These are phyloP conservation scores for Erysiphe pulchra DNA, from an alignment of 2,329 filamentous ascomycete species.

Conservation along the genomic window DNA sequence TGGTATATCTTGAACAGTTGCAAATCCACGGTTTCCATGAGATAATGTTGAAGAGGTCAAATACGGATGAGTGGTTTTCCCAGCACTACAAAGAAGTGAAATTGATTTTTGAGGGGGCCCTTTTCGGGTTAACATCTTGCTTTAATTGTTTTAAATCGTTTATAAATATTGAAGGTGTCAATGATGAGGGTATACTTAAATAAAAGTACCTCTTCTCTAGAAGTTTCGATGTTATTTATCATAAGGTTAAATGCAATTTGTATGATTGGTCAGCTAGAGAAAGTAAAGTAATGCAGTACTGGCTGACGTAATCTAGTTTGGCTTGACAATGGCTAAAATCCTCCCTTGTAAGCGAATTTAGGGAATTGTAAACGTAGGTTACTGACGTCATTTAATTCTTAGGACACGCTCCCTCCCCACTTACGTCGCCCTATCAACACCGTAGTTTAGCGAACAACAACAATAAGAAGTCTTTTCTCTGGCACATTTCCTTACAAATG, in stretches of 20 bases:
- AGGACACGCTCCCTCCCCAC: too few species aligned
- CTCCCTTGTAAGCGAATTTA: too few species aligned
- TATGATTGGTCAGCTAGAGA: not conserved
- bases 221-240: too few species aligned
- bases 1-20: slow-evolving; percentile 50
- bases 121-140: not conserved
- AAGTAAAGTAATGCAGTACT: not conserved
- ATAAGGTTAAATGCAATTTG: not conserved
- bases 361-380: too few species aligned
- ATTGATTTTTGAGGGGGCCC: not conserved
- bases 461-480: too few species aligned
- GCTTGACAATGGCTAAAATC: too few species aligned
- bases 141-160: not conserved
- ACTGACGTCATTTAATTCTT: too few species aligned
- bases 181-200: too few species aligned
- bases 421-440: too few species aligned
- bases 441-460: too few species aligned
- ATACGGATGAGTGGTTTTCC: slow-evolving; percentile 8
- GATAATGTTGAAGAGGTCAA: slow-evolving; percentile 16
- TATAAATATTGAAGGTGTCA: not conserved
- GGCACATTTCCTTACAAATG: too few species aligned
- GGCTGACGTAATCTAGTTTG: not conserved
- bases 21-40: slow-evolving; percentile 43
- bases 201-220: too few species aligned
- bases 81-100: not conserved